Percentiles rank a stretch among this genome's conserved stretches.
Evolutionary conservation across 148 eudicot species (phyloP).

Genomic region (Limonium bicolor): DNA sequence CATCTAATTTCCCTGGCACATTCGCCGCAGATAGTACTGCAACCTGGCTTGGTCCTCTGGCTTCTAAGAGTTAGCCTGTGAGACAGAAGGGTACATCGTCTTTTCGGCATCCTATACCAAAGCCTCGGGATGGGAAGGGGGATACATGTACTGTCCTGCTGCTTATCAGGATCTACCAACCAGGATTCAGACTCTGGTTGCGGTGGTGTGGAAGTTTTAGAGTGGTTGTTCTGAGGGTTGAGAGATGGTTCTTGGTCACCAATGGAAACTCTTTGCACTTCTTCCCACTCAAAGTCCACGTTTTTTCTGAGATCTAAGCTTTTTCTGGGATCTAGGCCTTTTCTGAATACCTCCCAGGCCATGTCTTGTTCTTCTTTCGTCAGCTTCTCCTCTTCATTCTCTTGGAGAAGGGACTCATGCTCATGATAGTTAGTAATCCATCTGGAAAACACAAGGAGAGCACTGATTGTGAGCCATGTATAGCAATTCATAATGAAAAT

Average conservation of each 20-base stretch:
- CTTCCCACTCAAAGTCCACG: slow-evolving; percentile 90
- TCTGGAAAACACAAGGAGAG: slow-evolving; percentile 21
- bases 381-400: slow-evolving; percentile 89
- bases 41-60: slow-evolving; percentile 50
- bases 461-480: background rate
- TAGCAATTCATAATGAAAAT: background rate
- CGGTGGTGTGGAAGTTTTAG: background rate
- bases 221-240: slow-evolving; percentile 13
- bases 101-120: slow-evolving; percentile 24
- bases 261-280: slow-evolving; percentile 49
- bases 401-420: slow-evolving; percentile 86
- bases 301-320: too few relatives aligned
- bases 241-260: slow-evolving; percentile 19
- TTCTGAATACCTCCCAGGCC: slow-evolving; percentile 87
- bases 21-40: slow-evolving; percentile 73
- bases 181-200: slow-evolving; percentile 1
- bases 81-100: slow-evolving; percentile 53
- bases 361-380: slow-evolving; percentile 96
- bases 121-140: slow-evolving; percentile 8
- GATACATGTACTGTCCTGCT: slow-evolving; percentile 6
- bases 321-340: too few relatives aligned
- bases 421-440: slow-evolving; percentile 92
- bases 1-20: slow-evolving; percentile 66
- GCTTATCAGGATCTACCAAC: background rate
- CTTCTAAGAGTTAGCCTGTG: slow-evolving; percentile 60